Base-by-base conservation (phyloP, 148 eudicot genomes). In the Rhododendron molle region DNA sequence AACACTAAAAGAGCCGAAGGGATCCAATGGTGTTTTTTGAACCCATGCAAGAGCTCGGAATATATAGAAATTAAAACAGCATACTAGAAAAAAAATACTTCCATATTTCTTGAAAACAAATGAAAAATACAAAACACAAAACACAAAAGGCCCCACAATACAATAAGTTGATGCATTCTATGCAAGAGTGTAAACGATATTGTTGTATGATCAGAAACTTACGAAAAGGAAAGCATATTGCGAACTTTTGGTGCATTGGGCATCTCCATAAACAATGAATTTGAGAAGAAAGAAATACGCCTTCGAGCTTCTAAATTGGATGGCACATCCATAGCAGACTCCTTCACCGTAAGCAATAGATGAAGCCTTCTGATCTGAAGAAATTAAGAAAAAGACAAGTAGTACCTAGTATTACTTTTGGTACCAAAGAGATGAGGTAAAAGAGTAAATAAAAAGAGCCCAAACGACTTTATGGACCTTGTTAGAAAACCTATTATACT, bases 241-340 rank as follows among this genome's bases (percentile, higher is more conserved):
- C 95, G 93, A 84, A 93, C 94, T 93, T 91, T 92, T 13, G 96
- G 96, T 36, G 96, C 94, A 2, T 30, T 52, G 46, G 95, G 95
- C 95, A 93, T 93, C 82, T 92, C 94, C 95, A 93, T 93, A 86
- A 93, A 93, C 88, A 93, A 86, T 21, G 95, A 93, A 89, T 93
- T 93, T 83, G 95, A 90, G 85, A 93, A 93, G 87, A 93, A 93
- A 72, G 94, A 90, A 74, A 93, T 91, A 34, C 96, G 93, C 88
- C 96, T 89, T 84, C 91, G 90, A 81, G 96, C 96, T 85, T 92
- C 96, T 85, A 93, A 80, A 86, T 93, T 93, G 69, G 96, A 85
- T 85, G 95, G 95, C 47, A 93, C 94, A 83, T 90, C 95, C 94
- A 92, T 92, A 34, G 95, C 95, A 7, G 95, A 91, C 84, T 93